These are phyloP conservation scores for Lachancea sp. DNA, from an alignment of 805 yeast genomes.

Conservation along the genomic window DNA sequence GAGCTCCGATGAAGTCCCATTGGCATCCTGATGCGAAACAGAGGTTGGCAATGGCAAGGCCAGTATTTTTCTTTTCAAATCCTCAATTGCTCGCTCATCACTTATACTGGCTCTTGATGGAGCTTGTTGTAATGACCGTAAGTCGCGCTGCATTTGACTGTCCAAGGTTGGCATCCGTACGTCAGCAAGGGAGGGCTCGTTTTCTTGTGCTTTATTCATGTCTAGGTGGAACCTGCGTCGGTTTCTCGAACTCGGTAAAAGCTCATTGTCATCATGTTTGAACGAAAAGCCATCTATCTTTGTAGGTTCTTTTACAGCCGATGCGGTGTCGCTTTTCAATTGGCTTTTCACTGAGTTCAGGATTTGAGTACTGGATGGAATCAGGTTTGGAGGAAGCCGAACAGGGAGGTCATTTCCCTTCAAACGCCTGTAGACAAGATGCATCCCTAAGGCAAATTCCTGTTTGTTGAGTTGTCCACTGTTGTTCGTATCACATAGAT, in stretches of 20 bases:
- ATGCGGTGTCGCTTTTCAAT: slow-evolving; percentile 20
- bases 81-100: slow-evolving; percentile 52
- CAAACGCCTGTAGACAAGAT: slow-evolving; percentile 81
- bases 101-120: no score
- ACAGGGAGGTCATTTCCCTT: slow-evolving; percentile 84
- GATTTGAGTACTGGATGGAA: slow-evolving; percentile 79
- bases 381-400: slow-evolving; percentile 76
- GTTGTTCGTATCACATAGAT: slow-evolving; percentile 73
- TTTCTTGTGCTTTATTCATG: slow-evolving; percentile 9
- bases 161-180: no score
- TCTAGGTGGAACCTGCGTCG: slow-evolving; percentile 37
- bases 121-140: neutral
- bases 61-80: slow-evolving; percentile 54
- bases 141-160: neutral
- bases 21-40: slow-evolving; percentile 10
- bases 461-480: slow-evolving; percentile 80
- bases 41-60: slow-evolving; percentile 37
- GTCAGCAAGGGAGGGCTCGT: slow-evolving; percentile 33
- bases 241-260: slow-evolving; percentile 65
- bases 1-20: slow-evolving; percentile 39
- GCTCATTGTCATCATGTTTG: slow-evolving; percentile 68
- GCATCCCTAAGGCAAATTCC: slow-evolving; percentile 96
- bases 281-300: slow-evolving; percentile 40
- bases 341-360: slow-evolving; percentile 66
- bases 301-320: slow-evolving; percentile 15